These are phyloP conservation scores for Torulaspora indica DNA, from an alignment of 805 yeast genomes.

Conservation along the genomic window DNA sequence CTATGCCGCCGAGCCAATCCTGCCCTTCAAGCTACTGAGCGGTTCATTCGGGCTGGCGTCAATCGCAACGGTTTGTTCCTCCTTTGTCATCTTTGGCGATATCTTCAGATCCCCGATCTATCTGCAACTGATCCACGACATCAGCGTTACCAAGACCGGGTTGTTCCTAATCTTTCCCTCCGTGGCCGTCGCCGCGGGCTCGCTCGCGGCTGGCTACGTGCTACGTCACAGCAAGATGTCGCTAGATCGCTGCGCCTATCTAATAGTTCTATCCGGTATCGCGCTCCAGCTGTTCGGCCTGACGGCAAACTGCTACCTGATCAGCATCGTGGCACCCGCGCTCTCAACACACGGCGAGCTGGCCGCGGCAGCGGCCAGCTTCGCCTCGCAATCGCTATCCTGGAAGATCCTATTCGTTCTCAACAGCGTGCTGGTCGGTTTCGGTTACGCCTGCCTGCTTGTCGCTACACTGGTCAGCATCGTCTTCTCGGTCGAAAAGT, in stretches of 20 bases:
- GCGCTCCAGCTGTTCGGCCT: slow-evolving; percentile 25
- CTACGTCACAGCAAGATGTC: slow-evolving; percentile 35
- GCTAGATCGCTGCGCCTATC: slow-evolving; percentile 30
- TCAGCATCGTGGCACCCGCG: slow-evolving; percentile 23
- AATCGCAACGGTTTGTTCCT: slow-evolving; percentile 44
- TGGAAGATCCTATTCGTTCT: slow-evolving; percentile 34
- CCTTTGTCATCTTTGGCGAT: slow-evolving; percentile 43
- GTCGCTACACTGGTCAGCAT: slow-evolving; percentile 56
- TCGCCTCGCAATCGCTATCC: slow-evolving; percentile 15
- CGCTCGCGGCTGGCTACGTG: slow-evolving; percentile 50
- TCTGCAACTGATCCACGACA: slow-evolving; percentile 47
- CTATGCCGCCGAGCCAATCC: slow-evolving; percentile 48
- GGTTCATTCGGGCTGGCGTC: slow-evolving; percentile 54
- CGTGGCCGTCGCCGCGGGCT: slow-evolving; percentile 48
- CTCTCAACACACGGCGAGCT: slow-evolving; percentile 6
- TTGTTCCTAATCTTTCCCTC: slow-evolving; percentile 52
- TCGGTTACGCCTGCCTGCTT: slow-evolving; percentile 50
- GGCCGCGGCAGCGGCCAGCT: slow-evolving; percentile 5
- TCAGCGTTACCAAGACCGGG: slow-evolving; percentile 53
- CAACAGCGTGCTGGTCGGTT: slow-evolving; percentile 39
- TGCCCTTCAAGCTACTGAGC: slow-evolving; percentile 51
- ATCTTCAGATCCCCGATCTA: slow-evolving; percentile 58
- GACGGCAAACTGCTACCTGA: slow-evolving; percentile 15
- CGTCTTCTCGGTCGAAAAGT: slow-evolving; percentile 42
- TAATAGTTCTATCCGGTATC: slow-evolving; percentile 23